These are phyloP conservation scores for Tricholoma saponaceum DNA, from an alignment of 768 basidiomycete genomes.

Conservation along the genomic window DNA sequence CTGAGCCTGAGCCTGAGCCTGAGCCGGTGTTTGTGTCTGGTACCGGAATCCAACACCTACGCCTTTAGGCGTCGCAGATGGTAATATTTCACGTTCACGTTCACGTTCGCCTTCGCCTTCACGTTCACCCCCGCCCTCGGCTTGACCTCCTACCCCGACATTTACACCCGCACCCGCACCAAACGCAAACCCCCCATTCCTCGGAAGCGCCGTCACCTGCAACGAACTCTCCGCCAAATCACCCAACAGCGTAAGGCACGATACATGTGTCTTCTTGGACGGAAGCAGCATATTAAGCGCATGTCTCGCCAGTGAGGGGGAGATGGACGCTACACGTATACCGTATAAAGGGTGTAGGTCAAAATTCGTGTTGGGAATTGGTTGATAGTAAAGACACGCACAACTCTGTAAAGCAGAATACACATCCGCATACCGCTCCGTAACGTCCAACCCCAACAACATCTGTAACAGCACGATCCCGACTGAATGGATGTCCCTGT, in stretches of 20 bases:
- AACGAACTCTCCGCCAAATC: conserved; percentile 46
- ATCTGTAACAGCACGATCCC: conserved; percentile 83
- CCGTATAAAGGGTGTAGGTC: neutral
- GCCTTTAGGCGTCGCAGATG: conserved; percentile 41
- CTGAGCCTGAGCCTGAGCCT: neutral
- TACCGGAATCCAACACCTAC: conserved; percentile 25
- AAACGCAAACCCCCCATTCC: no score
- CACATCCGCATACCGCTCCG: conserved; percentile 48
- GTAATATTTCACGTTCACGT: neutral
- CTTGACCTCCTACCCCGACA: neutral
- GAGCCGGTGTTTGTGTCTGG: neutral
- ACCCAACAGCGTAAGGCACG: conserved; percentile 54
- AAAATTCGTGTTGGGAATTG: no score
- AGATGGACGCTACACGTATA: conserved; percentile 48
- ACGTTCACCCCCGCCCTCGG: neutral
- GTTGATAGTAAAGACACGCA: conserved; percentile 29
- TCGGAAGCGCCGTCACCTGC: conserved; percentile 16
- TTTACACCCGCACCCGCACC: no score
- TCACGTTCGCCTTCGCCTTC: neutral
- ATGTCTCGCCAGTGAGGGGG: conserved; percentile 46
- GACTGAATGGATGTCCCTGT: conserved; percentile 78
- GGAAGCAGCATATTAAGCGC: conserved; percentile 59
- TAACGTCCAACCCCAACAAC: conserved; percentile 74
- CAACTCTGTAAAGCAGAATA: conserved; percentile 55
- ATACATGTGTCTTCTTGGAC: conserved; percentile 50